Conservation (phyloP, 306 rosid genomes). For the Fagus sylvatica region DNA sequence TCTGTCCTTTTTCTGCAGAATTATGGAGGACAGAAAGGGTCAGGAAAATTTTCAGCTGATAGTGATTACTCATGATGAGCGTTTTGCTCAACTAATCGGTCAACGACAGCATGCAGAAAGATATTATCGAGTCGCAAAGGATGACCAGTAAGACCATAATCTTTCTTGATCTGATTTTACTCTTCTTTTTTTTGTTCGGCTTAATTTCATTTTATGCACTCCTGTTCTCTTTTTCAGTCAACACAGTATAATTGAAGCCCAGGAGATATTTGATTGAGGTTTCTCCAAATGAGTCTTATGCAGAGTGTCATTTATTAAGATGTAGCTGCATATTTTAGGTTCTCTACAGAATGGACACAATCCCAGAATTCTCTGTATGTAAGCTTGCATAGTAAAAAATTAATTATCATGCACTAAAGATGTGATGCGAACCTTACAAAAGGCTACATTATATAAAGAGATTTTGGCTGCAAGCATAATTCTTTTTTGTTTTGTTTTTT, state of each 20-base stretch:
- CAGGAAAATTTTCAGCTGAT: conserved; percentile 96
- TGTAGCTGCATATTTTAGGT: conserved; percentile 12
- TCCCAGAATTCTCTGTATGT: neutral
- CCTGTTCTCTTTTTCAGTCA: conserved; percentile 63
- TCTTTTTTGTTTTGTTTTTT: too few species aligned
- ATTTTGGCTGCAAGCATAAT: too few species aligned
- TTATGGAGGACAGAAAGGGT: conserved; percentile 96
- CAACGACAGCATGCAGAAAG: conserved; percentile 95
- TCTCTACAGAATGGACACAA: neutral
- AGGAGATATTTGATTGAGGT: conserved; percentile 87
- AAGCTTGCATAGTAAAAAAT: neutral
- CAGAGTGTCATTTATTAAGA: neutral
- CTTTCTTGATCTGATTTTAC: conserved; percentile 14
- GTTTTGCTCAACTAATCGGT: conserved; percentile 91
- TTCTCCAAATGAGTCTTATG: neutral
- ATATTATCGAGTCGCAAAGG: conserved; percentile 88
- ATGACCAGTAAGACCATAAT: conserved; percentile 68
- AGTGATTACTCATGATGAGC: conserved; percentile 94
- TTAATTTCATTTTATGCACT: neutral
- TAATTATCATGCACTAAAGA: neutral
- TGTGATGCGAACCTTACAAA: neutral
- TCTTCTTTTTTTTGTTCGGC: neutral
- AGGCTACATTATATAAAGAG: too few species aligned
- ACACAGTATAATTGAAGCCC: conserved; percentile 93
- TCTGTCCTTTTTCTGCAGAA: conserved; percentile 45